A percentile compares a stretch with the other conserved stretches of the same genome.
phyloP scores from a whole-genome alignment of 768 basidiomycete genomes.

The Fibroporia radiculosa region DNA sequence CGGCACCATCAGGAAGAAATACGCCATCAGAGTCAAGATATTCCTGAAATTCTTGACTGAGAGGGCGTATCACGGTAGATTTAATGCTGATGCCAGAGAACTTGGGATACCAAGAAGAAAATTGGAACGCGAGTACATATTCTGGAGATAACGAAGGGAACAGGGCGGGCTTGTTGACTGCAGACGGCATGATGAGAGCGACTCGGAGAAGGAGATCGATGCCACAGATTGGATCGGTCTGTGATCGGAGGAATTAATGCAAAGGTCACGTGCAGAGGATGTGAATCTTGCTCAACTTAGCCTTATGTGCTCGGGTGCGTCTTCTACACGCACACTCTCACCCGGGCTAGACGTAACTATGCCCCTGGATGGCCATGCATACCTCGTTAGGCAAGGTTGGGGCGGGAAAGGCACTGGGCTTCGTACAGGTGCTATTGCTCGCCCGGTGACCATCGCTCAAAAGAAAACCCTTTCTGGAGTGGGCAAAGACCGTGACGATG shows the following conservation, averaged over 20 bases:
- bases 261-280: too few species aligned
- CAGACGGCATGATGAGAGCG: constrained; percentile 22
- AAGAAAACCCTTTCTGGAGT: constrained; percentile 83
- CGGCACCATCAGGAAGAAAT: constrained; percentile 74
- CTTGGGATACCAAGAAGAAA: constrained; percentile 77
- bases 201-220: too few species aligned
- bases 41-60: constrained; percentile 51
- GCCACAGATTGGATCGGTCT: too few species aligned
- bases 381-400: constrained; percentile 83
- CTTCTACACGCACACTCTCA: too few species aligned
- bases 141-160: constrained; percentile 47
- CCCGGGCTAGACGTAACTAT: too few species aligned
- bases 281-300: too few species aligned
- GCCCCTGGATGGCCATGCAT: constrained; percentile 66
- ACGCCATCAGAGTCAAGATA: constrained; percentile 85
- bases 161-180: constrained; percentile 19
- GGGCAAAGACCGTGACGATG: constrained; percentile 91
- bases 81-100: constrained; percentile 60
- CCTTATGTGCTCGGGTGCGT: too few species aligned
- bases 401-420: constrained; percentile 78
- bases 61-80: constrained; percentile 66
- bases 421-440: constrained; percentile 70
- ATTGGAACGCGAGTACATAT: constrained; percentile 67
- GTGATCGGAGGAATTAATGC: too few species aligned
- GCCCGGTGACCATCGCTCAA: constrained; percentile 71